These are phyloP conservation scores for Amesomyces nigricolor DNA, from an alignment of 2,329 filamentous ascomycete genomes.

Conservation along the genomic window DNA sequence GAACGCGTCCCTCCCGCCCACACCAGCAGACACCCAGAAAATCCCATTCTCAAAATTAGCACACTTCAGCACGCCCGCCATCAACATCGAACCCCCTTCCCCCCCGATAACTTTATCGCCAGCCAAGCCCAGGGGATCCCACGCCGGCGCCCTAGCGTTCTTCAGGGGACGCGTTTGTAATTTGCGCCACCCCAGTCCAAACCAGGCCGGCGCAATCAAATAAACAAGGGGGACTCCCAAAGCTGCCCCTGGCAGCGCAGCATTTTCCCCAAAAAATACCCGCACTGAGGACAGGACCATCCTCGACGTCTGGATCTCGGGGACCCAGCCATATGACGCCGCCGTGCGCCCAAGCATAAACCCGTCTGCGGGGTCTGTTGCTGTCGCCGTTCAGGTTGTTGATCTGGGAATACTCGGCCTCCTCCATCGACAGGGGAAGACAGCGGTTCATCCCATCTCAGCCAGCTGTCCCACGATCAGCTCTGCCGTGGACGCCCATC, in stretches of 20 bases:
- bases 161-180: conserved; percentile 33
- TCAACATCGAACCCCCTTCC: too few species aligned
- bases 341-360: conserved; percentile 24
- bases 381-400: conserved; percentile 7
- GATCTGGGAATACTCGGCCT: conserved; percentile 21
- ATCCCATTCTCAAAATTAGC: too few species aligned
- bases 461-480: conserved; percentile 7
- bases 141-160: conserved; percentile 14
- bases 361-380: conserved; percentile 20
- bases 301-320: conserved; percentile 9
- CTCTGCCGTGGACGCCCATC: conserved; percentile 10
- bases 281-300: conserved; percentile 21
- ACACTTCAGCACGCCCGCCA: too few species aligned
- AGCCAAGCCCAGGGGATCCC: conserved; percentile 9
- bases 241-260: conserved; percentile 15
- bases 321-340: conserved; percentile 21
- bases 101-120: conserved; percentile 7
- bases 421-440: conserved; percentile 8
- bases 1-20: too few species aligned
- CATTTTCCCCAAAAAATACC: conserved; percentile 23
- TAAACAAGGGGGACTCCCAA: conserved; percentile 29
- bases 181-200: conserved; percentile 31
- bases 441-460: conserved; percentile 14
- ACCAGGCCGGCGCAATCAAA: conserved; percentile 29
- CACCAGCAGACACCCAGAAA: too few species aligned